Evolutionary conservation across 192 early-diverging fungal genomes (phyloP).

Genomic region (Backusella luteola): DNA sequence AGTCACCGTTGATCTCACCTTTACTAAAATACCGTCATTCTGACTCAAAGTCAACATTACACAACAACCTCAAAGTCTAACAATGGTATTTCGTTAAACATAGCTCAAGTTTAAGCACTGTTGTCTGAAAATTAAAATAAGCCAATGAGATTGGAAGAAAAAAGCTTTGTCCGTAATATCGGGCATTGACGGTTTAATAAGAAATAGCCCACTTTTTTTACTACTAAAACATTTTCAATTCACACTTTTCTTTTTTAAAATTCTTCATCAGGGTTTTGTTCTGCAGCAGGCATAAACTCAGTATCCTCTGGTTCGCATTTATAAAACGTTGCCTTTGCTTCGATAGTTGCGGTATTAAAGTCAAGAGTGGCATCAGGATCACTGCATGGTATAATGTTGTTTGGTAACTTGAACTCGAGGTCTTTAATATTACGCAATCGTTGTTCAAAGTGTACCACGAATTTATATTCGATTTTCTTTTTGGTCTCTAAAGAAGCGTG

Average conservation of each 20-base stretch:
- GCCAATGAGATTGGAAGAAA: no score
- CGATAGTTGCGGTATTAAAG: slow-evolving; percentile 43
- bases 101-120: no score
- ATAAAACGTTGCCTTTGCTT: slow-evolving; percentile 46
- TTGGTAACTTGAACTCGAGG: slow-evolving; percentile 34
- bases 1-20: no score
- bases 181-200: no score
- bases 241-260: neutral
- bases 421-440: slow-evolving; percentile 30
- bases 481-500: neutral
- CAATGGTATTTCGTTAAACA: no score
- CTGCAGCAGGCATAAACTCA: slow-evolving; percentile 47
- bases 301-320: slow-evolving; percentile 31
- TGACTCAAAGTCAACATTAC: no score
- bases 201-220: no score
- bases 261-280: slow-evolving; percentile 24
- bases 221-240: no score
- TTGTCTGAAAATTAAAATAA: no score
- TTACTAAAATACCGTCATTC: no score
- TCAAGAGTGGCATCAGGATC: slow-evolving; percentile 44
- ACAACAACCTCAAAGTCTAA: no score
- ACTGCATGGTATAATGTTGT: slow-evolving; percentile 43
- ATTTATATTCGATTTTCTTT: slow-evolving; percentile 22
- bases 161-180: no score
- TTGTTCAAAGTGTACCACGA: slow-evolving; percentile 46